Base-by-base conservation (phyloP, 2,329 filamentous ascomycete species). In the Apiospora hydei region DNA sequence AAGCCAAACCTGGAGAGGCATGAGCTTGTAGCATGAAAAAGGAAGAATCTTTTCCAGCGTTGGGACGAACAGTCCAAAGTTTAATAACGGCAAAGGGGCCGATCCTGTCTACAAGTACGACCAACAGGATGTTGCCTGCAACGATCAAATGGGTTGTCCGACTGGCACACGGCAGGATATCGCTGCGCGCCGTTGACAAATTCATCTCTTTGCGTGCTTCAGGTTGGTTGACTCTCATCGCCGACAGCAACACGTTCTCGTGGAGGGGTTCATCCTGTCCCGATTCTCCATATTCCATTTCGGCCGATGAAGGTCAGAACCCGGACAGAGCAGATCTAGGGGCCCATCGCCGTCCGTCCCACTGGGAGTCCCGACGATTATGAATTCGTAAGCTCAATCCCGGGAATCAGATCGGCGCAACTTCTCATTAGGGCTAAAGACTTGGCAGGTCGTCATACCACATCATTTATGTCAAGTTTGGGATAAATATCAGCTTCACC, bases 21-120 rank as follows among this genome's bases (percentile, higher is more conserved):
- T 61, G 18, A 38, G 53, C 34, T 34, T 34, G 26, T 7, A 18
- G 30, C 34, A 24, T 41, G 57, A 61, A 41, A 4, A n/a, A 41
- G 14, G 34, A 41, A 41, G 7, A 13, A 13, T 41, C 34, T 14
- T 41, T 41, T n/a, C 18, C 6, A 64, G 34, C 57, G 21, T 41
- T 64, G 57, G 57, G 57, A 64, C n/a, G 57, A 64, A 64, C 57
- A 64, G 57, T n/a, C 8, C 34, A n/a, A 64, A n/a, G 18, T n/a
- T 64, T 64, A 34, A 4, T 14, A 18, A 3, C 18, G 8, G 6
- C 7, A 41, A 38, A 41, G 21, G 57, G 57, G 18, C 57, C 21
- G 57, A 13, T 11, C 4, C 34, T 11, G 38, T 13, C 34, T 21
- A 64, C 34, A 14, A 41, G 18, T 11, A 64, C 34, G 7, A 41